phyloP scores from a whole-genome alignment of 2,329 filamentous ascomycete genomes.

The Aspergillus fructus region DNA sequence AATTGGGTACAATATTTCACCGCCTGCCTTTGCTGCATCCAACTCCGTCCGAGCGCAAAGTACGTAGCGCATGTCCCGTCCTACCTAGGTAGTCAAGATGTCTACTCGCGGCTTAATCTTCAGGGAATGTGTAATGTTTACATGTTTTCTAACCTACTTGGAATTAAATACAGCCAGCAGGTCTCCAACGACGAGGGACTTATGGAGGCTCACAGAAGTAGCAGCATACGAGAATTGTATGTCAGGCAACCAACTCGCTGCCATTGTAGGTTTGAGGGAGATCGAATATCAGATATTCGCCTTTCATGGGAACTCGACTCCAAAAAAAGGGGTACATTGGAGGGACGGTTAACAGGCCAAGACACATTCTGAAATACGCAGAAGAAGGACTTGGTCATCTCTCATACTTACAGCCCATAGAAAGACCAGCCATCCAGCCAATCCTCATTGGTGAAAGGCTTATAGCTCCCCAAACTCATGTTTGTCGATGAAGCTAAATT shows the following conservation, averaged over 20 bases:
- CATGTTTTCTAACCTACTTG: not conserved
- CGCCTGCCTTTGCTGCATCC: not conserved
- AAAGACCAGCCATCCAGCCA: slow-evolving; percentile 64
- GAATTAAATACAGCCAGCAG: slow-evolving; percentile 4
- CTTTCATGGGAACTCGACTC: not conserved
- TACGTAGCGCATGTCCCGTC: not conserved
- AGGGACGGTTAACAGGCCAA: slow-evolving; percentile 4
- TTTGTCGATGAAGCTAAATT: slow-evolving; percentile 41
- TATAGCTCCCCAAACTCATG: slow-evolving; percentile 23
- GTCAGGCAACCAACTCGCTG: not conserved
- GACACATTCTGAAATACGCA: slow-evolving; percentile 10
- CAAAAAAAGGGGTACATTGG: not conserved
- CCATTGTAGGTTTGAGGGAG: not conserved
- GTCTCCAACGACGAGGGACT: not conserved
- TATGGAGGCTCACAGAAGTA: not conserved
- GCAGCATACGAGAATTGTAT: not conserved
- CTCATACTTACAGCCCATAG: slow-evolving; percentile 55
- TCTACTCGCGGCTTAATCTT: not conserved
- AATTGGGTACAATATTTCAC: not conserved
- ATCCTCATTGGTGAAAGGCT: slow-evolving; percentile 24
- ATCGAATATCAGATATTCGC: not conserved
- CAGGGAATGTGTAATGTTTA: not conserved
- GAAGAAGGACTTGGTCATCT: slow-evolving; percentile 4
- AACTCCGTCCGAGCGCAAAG: not conserved
- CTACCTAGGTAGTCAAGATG: not conserved